Conservation (phyloP, 176 grass and related monocot genomes). For the Carex scoparia region DNA sequence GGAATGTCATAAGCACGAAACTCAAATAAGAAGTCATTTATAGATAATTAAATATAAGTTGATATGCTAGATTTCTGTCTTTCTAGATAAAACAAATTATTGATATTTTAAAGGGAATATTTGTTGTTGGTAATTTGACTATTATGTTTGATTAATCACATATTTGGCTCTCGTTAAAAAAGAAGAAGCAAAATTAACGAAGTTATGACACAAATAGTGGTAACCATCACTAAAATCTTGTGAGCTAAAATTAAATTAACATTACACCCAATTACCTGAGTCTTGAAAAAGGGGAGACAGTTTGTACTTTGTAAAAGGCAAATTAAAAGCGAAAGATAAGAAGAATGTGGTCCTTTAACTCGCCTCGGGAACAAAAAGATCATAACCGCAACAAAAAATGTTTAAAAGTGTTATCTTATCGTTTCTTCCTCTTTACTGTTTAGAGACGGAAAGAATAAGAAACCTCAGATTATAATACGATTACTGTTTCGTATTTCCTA, state of each 20-base stretch:
- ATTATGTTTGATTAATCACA: no score
- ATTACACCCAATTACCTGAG: not conserved
- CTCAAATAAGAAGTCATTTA: no score
- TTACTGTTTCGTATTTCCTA: no score
- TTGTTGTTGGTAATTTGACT: no score
- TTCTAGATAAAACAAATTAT: no score
- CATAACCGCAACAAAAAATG: not conserved
- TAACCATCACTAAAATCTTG: not conserved
- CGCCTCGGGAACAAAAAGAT: not conserved
- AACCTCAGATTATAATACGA: not conserved
- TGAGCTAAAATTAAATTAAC: not conserved
- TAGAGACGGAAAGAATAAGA: slow-evolving; percentile 16
- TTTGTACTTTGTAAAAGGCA: not conserved
- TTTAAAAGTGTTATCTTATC: not conserved
- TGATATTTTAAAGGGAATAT: no score
- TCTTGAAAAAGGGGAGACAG: not conserved
- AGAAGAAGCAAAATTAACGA: no score
- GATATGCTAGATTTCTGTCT: no score
- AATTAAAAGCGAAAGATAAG: not conserved
- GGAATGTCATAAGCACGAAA: no score
- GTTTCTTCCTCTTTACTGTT: not conserved
- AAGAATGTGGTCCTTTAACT: slow-evolving; percentile 1
- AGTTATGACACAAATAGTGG: not conserved
- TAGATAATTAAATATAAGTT: no score
- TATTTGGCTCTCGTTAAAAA: no score